A percentile compares a stretch with the other conserved stretches of the same genome.
phyloP scores from a whole-genome alignment of 768 basidiomycete genomes.

The Boletus rubescentipes region DNA sequence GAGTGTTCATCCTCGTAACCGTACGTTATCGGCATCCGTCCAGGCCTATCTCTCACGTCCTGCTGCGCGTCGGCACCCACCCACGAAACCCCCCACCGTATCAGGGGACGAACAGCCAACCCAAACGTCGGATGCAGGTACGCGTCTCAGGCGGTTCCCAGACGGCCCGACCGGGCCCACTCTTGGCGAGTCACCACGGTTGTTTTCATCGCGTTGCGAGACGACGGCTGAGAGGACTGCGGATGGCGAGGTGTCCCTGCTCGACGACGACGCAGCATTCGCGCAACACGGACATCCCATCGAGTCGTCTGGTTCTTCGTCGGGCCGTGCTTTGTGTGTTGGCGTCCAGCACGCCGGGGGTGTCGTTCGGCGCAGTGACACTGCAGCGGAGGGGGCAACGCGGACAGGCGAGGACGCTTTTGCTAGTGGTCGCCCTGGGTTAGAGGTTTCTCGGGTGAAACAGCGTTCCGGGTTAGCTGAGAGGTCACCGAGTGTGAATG shows the following conservation, averaged over 20 bases:
- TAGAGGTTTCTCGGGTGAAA: no score
- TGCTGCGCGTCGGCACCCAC: background rate
- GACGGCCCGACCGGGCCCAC: background rate
- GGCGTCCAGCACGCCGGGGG: background rate
- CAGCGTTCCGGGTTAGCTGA: no score
- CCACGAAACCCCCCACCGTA: background rate
- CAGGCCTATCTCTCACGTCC: conserved; percentile 43
- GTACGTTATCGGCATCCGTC: conserved; percentile 47
- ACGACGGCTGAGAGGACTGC: background rate
- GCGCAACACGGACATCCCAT: background rate
- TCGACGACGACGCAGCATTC: background rate
- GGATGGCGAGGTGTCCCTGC: background rate
- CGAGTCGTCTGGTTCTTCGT: background rate
- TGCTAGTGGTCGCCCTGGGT: no score
- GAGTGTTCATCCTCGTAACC: conserved; percentile 33
- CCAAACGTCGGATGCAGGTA: background rate
- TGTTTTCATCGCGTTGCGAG: background rate
- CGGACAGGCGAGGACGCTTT: background rate
- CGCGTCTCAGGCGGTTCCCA: conserved; percentile 1
- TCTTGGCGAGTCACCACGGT: background rate
- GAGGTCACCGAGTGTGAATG: no score
- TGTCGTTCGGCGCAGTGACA: background rate
- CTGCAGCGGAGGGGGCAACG: background rate
- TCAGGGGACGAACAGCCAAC: background rate
- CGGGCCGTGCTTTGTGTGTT: background rate